Conservation (phyloP, 177 flowering plant genomes). For the Vitis hybrid region DNA sequence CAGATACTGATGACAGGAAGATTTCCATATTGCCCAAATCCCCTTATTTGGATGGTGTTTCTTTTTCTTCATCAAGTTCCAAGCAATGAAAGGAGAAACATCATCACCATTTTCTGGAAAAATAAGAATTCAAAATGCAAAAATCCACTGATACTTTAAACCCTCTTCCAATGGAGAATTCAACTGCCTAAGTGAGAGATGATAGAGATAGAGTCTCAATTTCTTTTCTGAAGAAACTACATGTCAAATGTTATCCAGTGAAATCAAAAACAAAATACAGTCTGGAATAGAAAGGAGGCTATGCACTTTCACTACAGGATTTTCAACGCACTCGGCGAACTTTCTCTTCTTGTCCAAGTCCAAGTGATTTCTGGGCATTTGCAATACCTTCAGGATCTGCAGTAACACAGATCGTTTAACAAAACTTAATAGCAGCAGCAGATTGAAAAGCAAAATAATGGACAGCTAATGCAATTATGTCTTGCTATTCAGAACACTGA, state of each 20-base stretch:
- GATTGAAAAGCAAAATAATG: too few species aligned
- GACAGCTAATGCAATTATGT: too few species aligned
- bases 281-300: conserved; percentile 1
- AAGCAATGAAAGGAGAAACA: too few species aligned
- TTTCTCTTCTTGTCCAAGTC: conserved; percentile 90
- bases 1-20: too few species aligned
- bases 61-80: too few species aligned
- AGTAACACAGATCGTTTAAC: background rate
- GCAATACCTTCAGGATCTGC: conserved; percentile 94
- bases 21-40: too few species aligned
- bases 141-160: too few species aligned
- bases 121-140: too few species aligned
- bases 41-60: too few species aligned
- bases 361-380: conserved; percentile 89
- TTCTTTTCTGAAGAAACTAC: background rate
- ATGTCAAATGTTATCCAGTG: background rate
- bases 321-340: conserved; percentile 67
- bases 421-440: background rate
- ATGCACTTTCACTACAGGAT: background rate
- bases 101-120: too few species aligned
- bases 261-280: background rate
- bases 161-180: background rate
- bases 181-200: background rate
- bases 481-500: too few species aligned
- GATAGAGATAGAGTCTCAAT: background rate